These are phyloP conservation scores for Cystobasidium onofrii DNA, from an alignment of 768 basidiomycete species.

Conservation along the genomic window DNA sequence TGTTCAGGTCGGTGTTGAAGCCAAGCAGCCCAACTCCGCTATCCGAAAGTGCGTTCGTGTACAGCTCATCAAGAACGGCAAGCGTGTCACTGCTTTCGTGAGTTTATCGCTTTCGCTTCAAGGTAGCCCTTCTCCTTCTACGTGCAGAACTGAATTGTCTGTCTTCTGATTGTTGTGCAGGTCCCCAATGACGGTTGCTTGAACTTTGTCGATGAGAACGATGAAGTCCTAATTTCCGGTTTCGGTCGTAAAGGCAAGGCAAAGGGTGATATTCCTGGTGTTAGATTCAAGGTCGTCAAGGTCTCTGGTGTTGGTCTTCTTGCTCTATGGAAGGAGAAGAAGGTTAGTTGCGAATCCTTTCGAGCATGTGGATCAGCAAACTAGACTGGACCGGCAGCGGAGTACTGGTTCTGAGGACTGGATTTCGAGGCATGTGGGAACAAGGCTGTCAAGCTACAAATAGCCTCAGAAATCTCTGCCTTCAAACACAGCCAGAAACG, in stretches of 20 bases:
- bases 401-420: too few species aligned
- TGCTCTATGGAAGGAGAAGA: slow-evolving; percentile 39
- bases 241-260: slow-evolving; percentile 99
- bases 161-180: slow-evolving; percentile 61
- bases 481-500: too few species aligned
- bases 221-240: slow-evolving; percentile 85
- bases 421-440: too few species aligned
- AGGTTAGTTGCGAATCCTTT: slow-evolving; percentile 13
- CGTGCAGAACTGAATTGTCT: slow-evolving; percentile 89
- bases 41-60: slow-evolving; percentile 99
- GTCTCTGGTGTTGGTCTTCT: slow-evolving; percentile 94
- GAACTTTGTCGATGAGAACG: slow-evolving; percentile 87
- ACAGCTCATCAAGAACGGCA: slow-evolving; percentile 99
- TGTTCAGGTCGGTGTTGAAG: slow-evolving; percentile 80
- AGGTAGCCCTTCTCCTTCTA: too few species aligned
- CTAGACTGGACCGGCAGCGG: too few species aligned
- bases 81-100: slow-evolving; percentile 99
- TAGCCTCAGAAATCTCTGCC: too few species aligned
- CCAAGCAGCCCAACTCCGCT: slow-evolving; percentile 99
- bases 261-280: slow-evolving; percentile 99
- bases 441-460: too few species aligned
- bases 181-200: slow-evolving; percentile 86
- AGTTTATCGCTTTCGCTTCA: slow-evolving; percentile 51
- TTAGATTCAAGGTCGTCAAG: slow-evolving; percentile 99
- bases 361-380: too few species aligned